Evolutionary conservation across 164 flowering plant species (phyloP).

Genomic region (Aristolochia fimbriata): DNA sequence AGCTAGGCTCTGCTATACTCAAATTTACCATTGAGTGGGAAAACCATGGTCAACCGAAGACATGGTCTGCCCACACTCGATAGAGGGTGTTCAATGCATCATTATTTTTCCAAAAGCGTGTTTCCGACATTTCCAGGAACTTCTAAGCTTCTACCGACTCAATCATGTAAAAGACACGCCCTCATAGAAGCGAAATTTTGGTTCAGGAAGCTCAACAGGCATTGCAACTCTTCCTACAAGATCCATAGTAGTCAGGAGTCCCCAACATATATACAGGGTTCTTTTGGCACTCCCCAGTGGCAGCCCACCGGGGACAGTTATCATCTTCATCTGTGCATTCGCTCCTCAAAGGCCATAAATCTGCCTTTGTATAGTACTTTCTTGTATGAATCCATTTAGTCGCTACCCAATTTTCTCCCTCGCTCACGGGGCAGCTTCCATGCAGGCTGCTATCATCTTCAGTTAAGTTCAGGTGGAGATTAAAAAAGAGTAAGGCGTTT

Average conservation of each 20-base stretch:
- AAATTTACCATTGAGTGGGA: neutral
- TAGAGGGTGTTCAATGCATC: too few relatives aligned
- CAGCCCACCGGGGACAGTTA: slow-evolving; percentile 67
- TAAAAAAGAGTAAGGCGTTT: slow-evolving; percentile 70
- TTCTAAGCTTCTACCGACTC: too few relatives aligned
- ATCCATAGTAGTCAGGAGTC: slow-evolving; percentile 65
- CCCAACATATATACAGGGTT: slow-evolving; percentile 83
- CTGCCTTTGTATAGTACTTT: slow-evolving; percentile 6
- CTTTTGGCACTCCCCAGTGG: slow-evolving; percentile 67
- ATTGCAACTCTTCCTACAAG: slow-evolving; percentile 83
- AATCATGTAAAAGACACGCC: too few relatives aligned
- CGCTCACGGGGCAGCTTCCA: slow-evolving; percentile 57
- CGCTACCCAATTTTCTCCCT: slow-evolving; percentile 81
- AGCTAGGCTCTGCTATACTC: too few relatives aligned
- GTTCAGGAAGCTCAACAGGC: slow-evolving; percentile 24
- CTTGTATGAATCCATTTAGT: slow-evolving; percentile 46
- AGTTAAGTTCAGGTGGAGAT: slow-evolving; percentile 38
- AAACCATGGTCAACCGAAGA: neutral
- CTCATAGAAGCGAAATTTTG: too few relatives aligned
- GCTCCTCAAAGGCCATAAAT: slow-evolving; percentile 14
- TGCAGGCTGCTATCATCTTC: slow-evolving; percentile 59
- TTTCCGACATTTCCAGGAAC: too few relatives aligned
- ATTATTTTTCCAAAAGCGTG: too few relatives aligned
- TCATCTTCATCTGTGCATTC: slow-evolving; percentile 86
- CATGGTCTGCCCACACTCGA: too few relatives aligned